A percentile compares a stretch with the other conserved stretches of the same genome.
phyloP scores from a whole-genome alignment of 169 alveolate species.

The Toxoplasma gondii region DNA sequence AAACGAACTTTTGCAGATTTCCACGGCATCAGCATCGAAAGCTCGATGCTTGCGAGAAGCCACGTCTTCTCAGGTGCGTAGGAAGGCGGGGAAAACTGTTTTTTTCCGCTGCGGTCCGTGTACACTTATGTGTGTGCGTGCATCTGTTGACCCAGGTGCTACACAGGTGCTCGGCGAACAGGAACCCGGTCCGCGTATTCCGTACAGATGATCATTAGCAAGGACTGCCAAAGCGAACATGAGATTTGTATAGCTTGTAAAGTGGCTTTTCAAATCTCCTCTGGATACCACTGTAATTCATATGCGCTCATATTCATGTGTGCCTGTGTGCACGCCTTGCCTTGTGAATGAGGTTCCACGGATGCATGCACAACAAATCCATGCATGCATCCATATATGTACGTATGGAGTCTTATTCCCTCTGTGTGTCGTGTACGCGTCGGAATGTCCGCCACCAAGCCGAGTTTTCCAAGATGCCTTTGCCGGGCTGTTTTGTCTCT shows the following conservation, averaged over 20 bases:
- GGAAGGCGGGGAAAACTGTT: neutral
- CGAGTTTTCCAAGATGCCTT: too few relatives aligned
- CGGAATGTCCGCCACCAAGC: too few relatives aligned
- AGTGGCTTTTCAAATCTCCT: too few relatives aligned
- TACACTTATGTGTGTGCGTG: neutral
- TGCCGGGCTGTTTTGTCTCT: too few relatives aligned
- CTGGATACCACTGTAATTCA: too few relatives aligned
- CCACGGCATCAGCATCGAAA: neutral
- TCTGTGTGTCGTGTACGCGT: neutral
- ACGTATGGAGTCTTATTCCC: neutral
- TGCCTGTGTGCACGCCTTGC: neutral
- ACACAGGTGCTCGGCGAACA: too few relatives aligned
- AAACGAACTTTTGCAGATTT: neutral
- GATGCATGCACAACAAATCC: neutral
- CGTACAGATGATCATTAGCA: too few relatives aligned
- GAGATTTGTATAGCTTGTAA: too few relatives aligned
- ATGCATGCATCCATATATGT: neutral
- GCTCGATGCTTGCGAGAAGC: neutral
- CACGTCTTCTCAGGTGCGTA: neutral
- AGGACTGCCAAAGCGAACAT: too few relatives aligned
- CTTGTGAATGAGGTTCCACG: neutral
- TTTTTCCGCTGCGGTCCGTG: neutral
- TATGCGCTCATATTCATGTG: neutral
- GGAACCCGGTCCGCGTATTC: too few relatives aligned
- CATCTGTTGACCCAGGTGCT: neutral